Evolutionary conservation across 1,284 basidiomycete species (phyloP).

Genomic region (Sutorius eximius): DNA sequence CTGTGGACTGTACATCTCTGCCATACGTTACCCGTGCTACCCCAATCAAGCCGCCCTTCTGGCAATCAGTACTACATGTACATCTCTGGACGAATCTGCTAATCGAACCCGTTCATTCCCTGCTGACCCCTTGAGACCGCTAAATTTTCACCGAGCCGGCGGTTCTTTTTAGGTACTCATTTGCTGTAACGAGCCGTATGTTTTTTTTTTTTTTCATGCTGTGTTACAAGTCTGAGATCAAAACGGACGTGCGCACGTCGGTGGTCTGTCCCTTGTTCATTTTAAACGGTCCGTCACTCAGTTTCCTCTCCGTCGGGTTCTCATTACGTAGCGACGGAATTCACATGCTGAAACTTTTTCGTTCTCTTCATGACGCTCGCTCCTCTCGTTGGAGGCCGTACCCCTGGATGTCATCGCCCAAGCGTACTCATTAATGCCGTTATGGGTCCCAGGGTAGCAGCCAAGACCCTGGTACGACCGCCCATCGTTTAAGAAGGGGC

Average conservation of each 20-base stretch:
- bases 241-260: constrained; percentile 2
- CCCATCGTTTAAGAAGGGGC: constrained; percentile 18
- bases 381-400: neutral
- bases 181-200: neutral
- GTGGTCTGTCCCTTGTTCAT: neutral
- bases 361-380: constrained; percentile 9
- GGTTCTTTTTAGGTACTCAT: neutral
- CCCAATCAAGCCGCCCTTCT: constrained; percentile 8
- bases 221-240: neutral
- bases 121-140: constrained; percentile 12
- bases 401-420: constrained; percentile 5
- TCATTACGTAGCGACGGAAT: constrained; percentile 15
- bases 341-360: constrained; percentile 2
- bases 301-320: neutral
- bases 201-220: neutral
- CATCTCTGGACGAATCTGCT: constrained; percentile 6
- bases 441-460: constrained; percentile 18
- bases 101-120: constrained; percentile 6
- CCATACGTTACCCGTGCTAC: constrained; percentile 28
- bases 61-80: constrained; percentile 15
- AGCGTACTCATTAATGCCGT: constrained; percentile 9
- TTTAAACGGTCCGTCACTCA: neutral
- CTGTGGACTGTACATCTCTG: constrained; percentile 22
- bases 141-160: neutral
- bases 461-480: constrained; percentile 14